These are phyloP conservation scores for Excoecaria cochinchinensis DNA, from an alignment of 345 rosid genomes.

Conservation along the genomic window DNA sequence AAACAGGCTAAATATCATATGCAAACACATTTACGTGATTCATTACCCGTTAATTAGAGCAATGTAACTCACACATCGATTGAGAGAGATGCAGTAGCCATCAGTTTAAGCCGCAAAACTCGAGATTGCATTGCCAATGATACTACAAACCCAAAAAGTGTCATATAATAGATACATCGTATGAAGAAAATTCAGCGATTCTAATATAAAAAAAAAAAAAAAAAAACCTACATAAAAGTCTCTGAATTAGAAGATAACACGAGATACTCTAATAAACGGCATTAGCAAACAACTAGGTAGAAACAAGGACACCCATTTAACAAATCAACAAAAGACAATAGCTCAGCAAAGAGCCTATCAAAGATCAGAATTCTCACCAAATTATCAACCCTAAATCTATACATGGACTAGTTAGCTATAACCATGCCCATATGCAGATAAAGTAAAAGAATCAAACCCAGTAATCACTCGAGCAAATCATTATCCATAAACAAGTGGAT, in stretches of 20 bases:
- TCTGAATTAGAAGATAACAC: not conserved
- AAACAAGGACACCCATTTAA: not conserved
- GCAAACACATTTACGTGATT: not conserved
- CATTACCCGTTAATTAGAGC: not conserved
- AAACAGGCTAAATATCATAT: not conserved
- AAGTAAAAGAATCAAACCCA: not conserved
- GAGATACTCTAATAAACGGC: not conserved
- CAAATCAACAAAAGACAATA: not conserved
- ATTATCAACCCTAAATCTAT: not conserved
- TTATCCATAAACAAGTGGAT: not conserved
- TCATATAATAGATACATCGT: not conserved
- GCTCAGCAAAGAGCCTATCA: not conserved
- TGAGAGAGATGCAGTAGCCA: not conserved
- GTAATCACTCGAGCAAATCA: not conserved
- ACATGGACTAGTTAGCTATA: not conserved
- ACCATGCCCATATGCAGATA: not conserved
- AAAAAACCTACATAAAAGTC: not conserved
- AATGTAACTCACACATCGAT: too few species aligned
- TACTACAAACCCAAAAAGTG: not conserved
- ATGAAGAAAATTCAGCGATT: not conserved
- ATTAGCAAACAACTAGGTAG: not conserved
- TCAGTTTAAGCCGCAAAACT: not conserved
- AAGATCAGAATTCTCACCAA: not conserved
- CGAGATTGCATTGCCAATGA: not conserved
- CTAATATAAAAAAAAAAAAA: not conserved